Conservation (phyloP, 352 stramenopile genomes). For the Pythium grandisporangium region DNA sequence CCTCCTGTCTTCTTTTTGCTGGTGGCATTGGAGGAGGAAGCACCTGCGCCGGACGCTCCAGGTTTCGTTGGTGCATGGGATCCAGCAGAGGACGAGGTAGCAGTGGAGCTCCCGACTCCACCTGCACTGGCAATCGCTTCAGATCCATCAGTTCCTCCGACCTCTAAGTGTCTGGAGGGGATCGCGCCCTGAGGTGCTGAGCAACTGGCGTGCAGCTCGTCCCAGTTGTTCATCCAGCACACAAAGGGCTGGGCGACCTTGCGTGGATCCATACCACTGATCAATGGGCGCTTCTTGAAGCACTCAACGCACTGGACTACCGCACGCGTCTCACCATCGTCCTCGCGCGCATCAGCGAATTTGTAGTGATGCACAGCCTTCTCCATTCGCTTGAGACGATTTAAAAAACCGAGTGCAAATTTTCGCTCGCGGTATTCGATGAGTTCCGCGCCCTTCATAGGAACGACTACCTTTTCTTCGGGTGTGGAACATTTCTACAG, state of each 20-base stretch:
- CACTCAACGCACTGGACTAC: conserved; percentile 65
- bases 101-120: conserved; percentile 1
- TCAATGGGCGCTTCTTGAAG: conserved; percentile 59
- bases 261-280: conserved; percentile 61
- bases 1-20: too few species aligned
- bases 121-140: background rate
- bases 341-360: conserved; percentile 45
- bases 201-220: conserved; percentile 69
- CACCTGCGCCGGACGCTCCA: too few species aligned
- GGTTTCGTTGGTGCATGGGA: too few species aligned
- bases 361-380: conserved; percentile 57
- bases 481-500: conserved; percentile 61
- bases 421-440: conserved; percentile 53
- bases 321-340: conserved; percentile 60
- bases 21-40: too few species aligned
- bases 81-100: too few species aligned
- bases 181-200: conserved; percentile 51
- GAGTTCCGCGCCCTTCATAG: conserved; percentile 60
- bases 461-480: conserved; percentile 56
- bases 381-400: conserved; percentile 70
- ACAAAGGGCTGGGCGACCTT: conserved; percentile 69
- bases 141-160: background rate
- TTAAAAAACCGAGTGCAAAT: conserved; percentile 54
- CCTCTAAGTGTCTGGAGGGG: conserved; percentile 11
- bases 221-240: conserved; percentile 79